phyloP scores from a whole-genome alignment of 257 asterid species.

The Solanum corneliomulleri region DNA sequence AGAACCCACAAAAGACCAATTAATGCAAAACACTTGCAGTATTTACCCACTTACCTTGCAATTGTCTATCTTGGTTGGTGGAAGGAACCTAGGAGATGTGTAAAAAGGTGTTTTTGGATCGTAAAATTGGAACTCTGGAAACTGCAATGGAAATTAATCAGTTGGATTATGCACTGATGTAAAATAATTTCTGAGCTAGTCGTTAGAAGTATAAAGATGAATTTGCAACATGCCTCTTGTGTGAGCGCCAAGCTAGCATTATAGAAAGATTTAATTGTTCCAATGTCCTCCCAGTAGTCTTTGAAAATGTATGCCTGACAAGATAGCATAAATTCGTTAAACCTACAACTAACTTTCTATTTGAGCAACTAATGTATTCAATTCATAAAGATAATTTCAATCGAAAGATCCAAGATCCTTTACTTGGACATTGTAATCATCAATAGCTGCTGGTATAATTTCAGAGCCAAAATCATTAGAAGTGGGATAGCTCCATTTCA shows the following conservation, averaged over 20 bases:
- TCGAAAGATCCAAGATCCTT: neutral
- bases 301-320: slow-evolving; percentile 75
- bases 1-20: neutral
- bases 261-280: slow-evolving; percentile 74
- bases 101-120: slow-evolving; percentile 92
- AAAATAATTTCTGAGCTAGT: neutral
- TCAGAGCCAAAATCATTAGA: slow-evolving; percentile 94
- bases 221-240: slow-evolving; percentile 38
- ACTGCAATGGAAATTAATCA: slow-evolving; percentile 27
- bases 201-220: neutral
- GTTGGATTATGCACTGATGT: neutral
- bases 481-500: slow-evolving; percentile 57
- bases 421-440: slow-evolving; percentile 71
- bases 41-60: slow-evolving; percentile 42
- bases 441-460: slow-evolving; percentile 76
- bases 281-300: slow-evolving; percentile 98
- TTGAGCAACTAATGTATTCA: neutral
- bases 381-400: neutral
- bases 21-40: neutral
- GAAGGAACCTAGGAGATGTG: slow-evolving; percentile 92
- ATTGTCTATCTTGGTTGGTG: slow-evolving; percentile 84
- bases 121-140: slow-evolving; percentile 68
- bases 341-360: neutral
- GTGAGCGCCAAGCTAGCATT: slow-evolving; percentile 88
- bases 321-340: neutral